Evolutionary conservation across 176 grass and related monocot species (phyloP), one percentile per base, ranked within the genome.

Genomic region (Urochloa ruziziensis): DNA sequence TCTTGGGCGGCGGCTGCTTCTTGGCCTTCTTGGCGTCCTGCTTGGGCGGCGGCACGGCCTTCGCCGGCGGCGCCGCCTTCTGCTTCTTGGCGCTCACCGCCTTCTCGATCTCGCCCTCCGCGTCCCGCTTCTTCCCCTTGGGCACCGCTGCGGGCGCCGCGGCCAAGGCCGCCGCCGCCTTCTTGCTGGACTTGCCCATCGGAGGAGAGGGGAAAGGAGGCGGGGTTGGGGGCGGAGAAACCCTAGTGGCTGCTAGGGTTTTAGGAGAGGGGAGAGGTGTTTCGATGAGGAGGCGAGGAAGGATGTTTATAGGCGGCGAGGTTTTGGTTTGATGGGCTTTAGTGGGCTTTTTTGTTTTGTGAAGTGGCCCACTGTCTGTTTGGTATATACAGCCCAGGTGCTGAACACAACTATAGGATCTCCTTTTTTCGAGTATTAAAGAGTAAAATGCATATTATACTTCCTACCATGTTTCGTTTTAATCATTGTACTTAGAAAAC

Each of bases 121-220:
- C 92, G 34, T 89, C 92, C 27, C 92, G 80, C 80, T 97, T 94
- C 48, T 89, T 97, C 27, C 42, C 89, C 62, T 82, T 73, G 21
- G 54, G 76, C n/a, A 57, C 32, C 8, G 64, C 8, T 6, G 39
- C 72, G 17, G 84, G 80, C 33, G 74, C 83, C 59, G 60, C 75
- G 2, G 73, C 87, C 0, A 32, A 84, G 25, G 67, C 51, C 27
- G 73, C 51, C 33, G 73, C 84, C 57, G 34, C 70, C 56, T 91
- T 91, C 88, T 91, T 94, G 89, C 79, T 86, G 2, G 74, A 21
- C 89, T 91, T 91, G 39, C 89, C 92, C 89, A 94, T 94, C 29
- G 71, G 57, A 40, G 89, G 18, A 46, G 92, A 56, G 60, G 60
- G 35, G 17, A 3, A 57, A 16, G 30, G 25, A 11, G 43, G 74